Conservation (phyloP, 768 basidiomycete species). For the Termitomyces bulborhizus region DNA sequence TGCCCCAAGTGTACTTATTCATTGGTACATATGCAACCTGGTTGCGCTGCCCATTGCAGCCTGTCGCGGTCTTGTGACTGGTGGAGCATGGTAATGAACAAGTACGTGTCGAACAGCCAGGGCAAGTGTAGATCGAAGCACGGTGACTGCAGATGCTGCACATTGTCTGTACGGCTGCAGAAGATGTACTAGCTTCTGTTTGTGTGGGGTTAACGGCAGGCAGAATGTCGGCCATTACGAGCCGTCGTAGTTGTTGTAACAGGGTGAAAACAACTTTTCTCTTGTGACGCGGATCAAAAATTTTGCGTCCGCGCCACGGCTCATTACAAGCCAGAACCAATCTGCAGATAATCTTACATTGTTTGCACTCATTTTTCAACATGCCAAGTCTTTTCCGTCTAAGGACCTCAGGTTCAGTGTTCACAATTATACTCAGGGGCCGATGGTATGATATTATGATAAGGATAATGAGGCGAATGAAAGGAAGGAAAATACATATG, state of each 20-base stretch:
- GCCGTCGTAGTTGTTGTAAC: too few relatives aligned
- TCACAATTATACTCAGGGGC: not conserved
- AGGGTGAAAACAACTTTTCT: not conserved
- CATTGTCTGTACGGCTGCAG: constrained; percentile 17
- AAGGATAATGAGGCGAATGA: not conserved
- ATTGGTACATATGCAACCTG: constrained; percentile 71
- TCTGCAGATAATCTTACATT: too few relatives aligned
- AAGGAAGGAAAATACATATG: not conserved
- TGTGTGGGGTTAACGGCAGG: not conserved
- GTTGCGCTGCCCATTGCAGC: constrained; percentile 70
- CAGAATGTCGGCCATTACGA: constrained; percentile 8
- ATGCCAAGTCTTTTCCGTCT: too few relatives aligned
- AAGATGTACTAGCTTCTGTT: constrained; percentile 11
- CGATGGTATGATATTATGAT: not conserved
- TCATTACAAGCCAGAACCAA: not conserved
- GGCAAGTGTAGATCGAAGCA: constrained; percentile 69
- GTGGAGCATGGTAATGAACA: constrained; percentile 69
- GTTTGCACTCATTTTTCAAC: too few relatives aligned
- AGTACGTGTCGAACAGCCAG: constrained; percentile 62
- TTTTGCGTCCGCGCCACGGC: not conserved
- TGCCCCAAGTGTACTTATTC: constrained; percentile 80
- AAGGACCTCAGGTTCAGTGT: too few relatives aligned
- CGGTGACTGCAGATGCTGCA: constrained; percentile 47
- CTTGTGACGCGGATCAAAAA: not conserved
- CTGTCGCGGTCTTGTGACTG: constrained; percentile 54